Conservation (phyloP, 495 filamentous ascomycete genomes). For the Penicillium bovifimosum region DNA sequence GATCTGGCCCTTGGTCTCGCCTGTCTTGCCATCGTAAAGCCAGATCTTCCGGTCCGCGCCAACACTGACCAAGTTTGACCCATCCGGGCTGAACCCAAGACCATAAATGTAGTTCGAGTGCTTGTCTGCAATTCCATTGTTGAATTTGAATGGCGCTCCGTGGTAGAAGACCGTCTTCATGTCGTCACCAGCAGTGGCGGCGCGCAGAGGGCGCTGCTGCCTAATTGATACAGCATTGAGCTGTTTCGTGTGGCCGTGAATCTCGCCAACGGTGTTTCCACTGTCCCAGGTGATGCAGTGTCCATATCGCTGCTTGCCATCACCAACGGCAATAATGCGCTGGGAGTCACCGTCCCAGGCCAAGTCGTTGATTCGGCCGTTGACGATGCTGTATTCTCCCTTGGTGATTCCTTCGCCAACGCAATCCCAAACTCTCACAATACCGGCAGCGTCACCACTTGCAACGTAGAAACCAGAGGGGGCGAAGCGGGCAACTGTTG, state of each 20-base stretch:
- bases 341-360: conserved; percentile 98
- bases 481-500: conserved; percentile 90
- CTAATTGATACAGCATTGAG: conserved; percentile 90
- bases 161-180: conserved; percentile 85
- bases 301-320: conserved; percentile 89
- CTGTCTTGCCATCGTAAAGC: conserved; percentile 92
- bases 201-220: conserved; percentile 81
- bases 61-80: conserved; percentile 74
- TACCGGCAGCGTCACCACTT: conserved; percentile 81
- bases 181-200: conserved; percentile 88
- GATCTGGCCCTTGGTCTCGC: conserved; percentile 70
- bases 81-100: conserved; percentile 86
- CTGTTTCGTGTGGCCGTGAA: conserved; percentile 80
- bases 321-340: conserved; percentile 90
- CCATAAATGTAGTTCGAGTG: conserved; percentile 88
- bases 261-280: conserved; percentile 92
- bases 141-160: conserved; percentile 92
- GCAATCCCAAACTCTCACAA: conserved; percentile 84
- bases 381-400: conserved; percentile 90
- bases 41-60: conserved; percentile 86
- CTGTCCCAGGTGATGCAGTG: conserved; percentile 94
- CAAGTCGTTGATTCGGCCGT: conserved; percentile 89
- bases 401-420: conserved; percentile 52
- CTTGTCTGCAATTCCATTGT: conserved; percentile 63
- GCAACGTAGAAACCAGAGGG: conserved; percentile 94